Conservation (phyloP, 768 basidiomycete genomes). For the Boletus barrowsii region DNA sequence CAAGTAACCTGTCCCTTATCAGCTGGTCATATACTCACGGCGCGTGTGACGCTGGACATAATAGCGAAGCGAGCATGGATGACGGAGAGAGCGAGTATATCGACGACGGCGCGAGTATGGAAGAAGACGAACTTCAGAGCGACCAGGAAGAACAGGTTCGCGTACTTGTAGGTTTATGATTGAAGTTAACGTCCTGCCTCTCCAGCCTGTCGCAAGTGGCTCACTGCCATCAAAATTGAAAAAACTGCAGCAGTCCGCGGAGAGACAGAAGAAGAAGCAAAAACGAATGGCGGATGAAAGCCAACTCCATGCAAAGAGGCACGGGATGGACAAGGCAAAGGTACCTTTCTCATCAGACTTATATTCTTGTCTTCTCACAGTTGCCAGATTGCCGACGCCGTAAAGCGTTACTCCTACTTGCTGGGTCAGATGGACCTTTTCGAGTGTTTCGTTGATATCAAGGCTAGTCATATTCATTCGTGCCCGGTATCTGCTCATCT, state of each 20-base stretch:
- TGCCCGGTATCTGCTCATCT: background rate
- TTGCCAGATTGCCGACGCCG: constrained; percentile 79
- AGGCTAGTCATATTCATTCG: constrained; percentile 45
- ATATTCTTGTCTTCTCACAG: constrained; percentile 8
- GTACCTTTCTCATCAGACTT: constrained; percentile 35
- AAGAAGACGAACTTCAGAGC: constrained; percentile 62
- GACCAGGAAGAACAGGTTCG: constrained; percentile 43
- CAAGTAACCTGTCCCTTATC: constrained; percentile 29
- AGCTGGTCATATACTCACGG: constrained; percentile 5
- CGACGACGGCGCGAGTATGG: constrained; percentile 51
- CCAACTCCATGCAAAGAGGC: constrained; percentile 64
- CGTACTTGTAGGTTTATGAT: background rate
- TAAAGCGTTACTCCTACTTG: constrained; percentile 96
- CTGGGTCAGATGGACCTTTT: constrained; percentile 97
- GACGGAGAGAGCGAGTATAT: constrained; percentile 68
- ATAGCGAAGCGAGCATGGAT: constrained; percentile 65
- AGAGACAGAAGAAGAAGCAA: constrained; percentile 44
- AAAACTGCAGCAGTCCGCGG: constrained; percentile 37
- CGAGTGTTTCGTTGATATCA: constrained; percentile 97
- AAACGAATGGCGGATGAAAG: constrained; percentile 68
- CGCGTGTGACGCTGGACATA: constrained; percentile 24
- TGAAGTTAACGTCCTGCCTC: constrained; percentile 1
- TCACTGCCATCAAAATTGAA: constrained; percentile 32
- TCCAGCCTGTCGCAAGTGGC: constrained; percentile 18
- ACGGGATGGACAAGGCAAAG: constrained; percentile 88